Base-by-base conservation (phyloP, 2,329 filamentous ascomycete genomes). In the Parastagonospora avenae region DNA sequence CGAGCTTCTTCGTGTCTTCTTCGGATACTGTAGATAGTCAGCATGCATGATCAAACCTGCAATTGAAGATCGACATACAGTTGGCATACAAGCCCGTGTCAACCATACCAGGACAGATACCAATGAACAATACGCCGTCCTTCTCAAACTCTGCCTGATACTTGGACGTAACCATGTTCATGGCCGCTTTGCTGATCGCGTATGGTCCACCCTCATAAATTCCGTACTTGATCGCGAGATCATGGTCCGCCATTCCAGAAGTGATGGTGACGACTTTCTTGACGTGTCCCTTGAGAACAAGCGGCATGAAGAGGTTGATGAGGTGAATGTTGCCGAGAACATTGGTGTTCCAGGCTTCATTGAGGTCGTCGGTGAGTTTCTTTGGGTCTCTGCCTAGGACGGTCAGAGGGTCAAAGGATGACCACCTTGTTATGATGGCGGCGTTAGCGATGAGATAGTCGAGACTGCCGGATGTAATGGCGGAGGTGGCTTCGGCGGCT, bases 231-330 rank as follows among this genome's bases (percentile, higher is more conserved):
- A 57, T 54, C 42, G 63, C 63, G 4, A 70, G 24, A 7, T 70
- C 59, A 1, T 65, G 46, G 46, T 77, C 74, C 0, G 67, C 75
- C 53, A 74, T 63, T 8, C 63, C 75, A 8, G 55, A 72, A 15
- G 73, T 72, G 19, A 80, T 73, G 14, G 72, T 61, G 5, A 76
- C 57, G 46, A 79, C 72, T 58, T 79, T 79, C 63, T 79, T 79
- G 41, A 41, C 42, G 46, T 30, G 42, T 3, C 74, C 72, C 29
- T 72, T 74, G 12, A 68, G 57, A 24, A 80, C 57, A 16, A 79
- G 64, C 0, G 76, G 75, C 1, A 79, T 51, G 58, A 78, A 78
- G 3, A 68, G 63, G 42, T 75, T 77, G 41, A 72, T 70, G 1
- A 66, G 50, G 46, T 67, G 67, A 8, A 75, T 40, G n/a, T 60